Percentiles rank a stretch among this genome's conserved stretches.
phyloP scores from a whole-genome alignment of 2,329 filamentous ascomycete species.

The Exophiala xenobiotica region DNA sequence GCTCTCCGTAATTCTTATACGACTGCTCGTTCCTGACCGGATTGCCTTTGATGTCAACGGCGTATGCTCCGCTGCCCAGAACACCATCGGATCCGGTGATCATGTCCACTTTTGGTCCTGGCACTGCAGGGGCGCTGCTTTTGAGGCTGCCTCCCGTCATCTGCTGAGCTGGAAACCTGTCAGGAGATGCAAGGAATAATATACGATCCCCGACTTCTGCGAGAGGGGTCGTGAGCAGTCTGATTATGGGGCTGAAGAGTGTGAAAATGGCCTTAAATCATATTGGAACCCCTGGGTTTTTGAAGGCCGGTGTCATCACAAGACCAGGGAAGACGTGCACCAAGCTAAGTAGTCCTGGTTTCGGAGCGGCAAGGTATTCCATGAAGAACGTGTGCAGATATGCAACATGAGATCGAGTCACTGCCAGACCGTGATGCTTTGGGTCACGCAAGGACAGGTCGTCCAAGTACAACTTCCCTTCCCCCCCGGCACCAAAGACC shows the following conservation, averaged over 20 bases:
- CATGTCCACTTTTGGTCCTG: not conserved
- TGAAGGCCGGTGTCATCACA: slow-evolving; percentile 6
- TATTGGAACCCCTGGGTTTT: slow-evolving; percentile 4
- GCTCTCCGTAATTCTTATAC: slow-evolving; percentile 11
- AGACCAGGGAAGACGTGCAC: slow-evolving; percentile 4
- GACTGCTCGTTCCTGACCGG: slow-evolving; percentile 10
- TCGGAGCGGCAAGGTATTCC: not conserved
- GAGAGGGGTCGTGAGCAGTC: not conserved
- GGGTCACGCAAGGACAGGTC: slow-evolving; percentile 12
- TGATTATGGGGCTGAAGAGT: not conserved
- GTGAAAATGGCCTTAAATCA: not conserved
- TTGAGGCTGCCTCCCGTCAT: too few relatives aligned
- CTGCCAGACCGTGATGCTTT: slow-evolving; percentile 2
- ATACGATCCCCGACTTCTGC: slow-evolving; percentile 1
- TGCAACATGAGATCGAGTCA: not conserved
- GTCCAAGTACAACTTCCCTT: slow-evolving; percentile 6
- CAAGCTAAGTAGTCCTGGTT: slow-evolving; percentile 3
- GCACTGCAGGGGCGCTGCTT: too few relatives aligned
- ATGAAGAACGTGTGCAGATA: slow-evolving; percentile 11
- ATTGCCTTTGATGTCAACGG: slow-evolving; percentile 11
- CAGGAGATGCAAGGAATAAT: not conserved
- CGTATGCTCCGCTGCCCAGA: slow-evolving; percentile 14
- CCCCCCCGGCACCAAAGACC: slow-evolving; percentile 11
- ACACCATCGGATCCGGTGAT: slow-evolving; percentile 8
- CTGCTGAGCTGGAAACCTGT: not conserved